These are phyloP conservation scores for Acanthamoeba royreba DNA, from an alignment of 208 protist genomes.

Conservation along the genomic window DNA sequence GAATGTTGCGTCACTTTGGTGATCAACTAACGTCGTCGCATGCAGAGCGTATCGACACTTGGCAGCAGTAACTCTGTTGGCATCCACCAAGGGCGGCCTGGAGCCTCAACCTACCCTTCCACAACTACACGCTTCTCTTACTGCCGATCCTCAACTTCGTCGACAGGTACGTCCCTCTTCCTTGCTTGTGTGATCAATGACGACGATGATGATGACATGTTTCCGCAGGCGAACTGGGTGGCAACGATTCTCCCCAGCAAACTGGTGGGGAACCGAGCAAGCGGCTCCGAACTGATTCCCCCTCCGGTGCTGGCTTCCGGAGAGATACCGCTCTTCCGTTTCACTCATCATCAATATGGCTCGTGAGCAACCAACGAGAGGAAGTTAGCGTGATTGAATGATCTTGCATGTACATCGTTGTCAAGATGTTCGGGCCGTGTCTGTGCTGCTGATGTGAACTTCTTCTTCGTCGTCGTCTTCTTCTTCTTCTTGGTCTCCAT, in stretches of 20 bases:
- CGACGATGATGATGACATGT: too few species aligned
- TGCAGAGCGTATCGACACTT: neutral
- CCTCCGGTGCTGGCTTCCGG: neutral
- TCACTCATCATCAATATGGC: too few species aligned
- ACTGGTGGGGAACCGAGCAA: neutral
- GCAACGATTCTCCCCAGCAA: neutral
- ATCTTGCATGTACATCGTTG: too few species aligned
- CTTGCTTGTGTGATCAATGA: neutral
- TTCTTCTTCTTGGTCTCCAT: neutral
- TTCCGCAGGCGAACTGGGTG: neutral
- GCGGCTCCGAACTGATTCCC: neutral
- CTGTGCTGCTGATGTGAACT: too few species aligned
- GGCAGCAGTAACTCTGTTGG: neutral
- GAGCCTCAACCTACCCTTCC: neutral
- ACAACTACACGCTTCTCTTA: neutral
- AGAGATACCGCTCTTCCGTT: neutral
- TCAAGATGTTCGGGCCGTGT: too few species aligned
- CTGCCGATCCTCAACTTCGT: neutral
- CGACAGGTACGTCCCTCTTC: neutral
- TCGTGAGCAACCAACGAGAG: too few species aligned
- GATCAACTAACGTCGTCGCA: neutral
- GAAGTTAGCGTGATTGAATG: too few species aligned
- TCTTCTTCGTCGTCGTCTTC: too few species aligned
- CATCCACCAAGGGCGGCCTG: neutral
- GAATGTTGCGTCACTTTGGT: neutral